Evolutionary conservation across 169 alveolate species (phyloP), one percentile per base, ranked within the genome.

Genomic region (Pseudocohnilembus persalinus): DNA sequence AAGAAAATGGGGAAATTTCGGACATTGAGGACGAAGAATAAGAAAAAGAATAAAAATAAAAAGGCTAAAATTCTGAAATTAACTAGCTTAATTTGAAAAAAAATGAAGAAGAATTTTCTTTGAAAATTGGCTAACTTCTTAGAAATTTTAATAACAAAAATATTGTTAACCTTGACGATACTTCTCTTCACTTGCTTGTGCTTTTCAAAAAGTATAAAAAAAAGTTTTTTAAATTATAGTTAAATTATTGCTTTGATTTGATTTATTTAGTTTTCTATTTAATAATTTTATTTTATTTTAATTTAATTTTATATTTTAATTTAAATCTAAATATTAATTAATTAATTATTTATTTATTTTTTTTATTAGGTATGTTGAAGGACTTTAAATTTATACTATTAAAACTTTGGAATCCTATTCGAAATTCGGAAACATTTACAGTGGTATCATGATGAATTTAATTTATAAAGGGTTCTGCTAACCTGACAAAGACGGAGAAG

Each of bases 401-500:
- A 85, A 85, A 30, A 64, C 77, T 35, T 27, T 85, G n/a, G 75
- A 85, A 89, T 87, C 88, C 32, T 84, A 90, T 29, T 85, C 93
- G 26, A 93, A 94, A 88, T 90, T 94, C 75, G 80, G 90, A 32
- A 90, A 91, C 73, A 84, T 94, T 64, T 73, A 88, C n/a, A 80
- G 88, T 31, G 89, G 92, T 28, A 89, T 95, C 26, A 87, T 95
- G 87, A 90, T 89, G n/a, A 91, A 94, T 64, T 49, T 95, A 20
- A 88, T 93, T 29, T 91, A 90, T 73, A 90, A 92, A 75, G 97
- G 97, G 49, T 92, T 93, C 86, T 94, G 97, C 32, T 92, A 95
- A 65, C 49, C 91, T 32, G 92, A 89, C 31, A 93, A 89, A 49
- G 89, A 90, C n/a, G 88, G 88, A 31, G 83, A 85, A 30, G 93